Conservation (phyloP, 2,329 filamentous ascomycete species). For the Chaetomium sp. region DNA sequence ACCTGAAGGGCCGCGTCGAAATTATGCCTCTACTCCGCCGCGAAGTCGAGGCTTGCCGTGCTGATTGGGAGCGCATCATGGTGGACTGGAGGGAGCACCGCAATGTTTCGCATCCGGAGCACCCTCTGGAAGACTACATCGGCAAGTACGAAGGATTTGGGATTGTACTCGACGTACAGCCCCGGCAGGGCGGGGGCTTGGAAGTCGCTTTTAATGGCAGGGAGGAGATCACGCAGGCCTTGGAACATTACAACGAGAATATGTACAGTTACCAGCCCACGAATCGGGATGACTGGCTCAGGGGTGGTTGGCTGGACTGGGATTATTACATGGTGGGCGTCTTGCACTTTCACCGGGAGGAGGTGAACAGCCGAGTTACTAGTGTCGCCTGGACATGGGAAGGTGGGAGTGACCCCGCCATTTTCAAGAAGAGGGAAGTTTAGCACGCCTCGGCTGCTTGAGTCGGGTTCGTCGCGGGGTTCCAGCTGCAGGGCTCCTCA, state of each 20-base stretch:
- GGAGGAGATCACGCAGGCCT: neutral
- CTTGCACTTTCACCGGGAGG: neutral
- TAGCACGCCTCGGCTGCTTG: neutral
- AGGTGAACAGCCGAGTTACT: neutral
- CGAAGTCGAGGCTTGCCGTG: too few species aligned
- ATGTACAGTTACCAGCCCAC: neutral
- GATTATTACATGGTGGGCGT: neutral
- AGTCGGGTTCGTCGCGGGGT: too few species aligned
- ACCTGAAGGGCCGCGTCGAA: too few species aligned
- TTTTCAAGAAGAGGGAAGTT: neutral
- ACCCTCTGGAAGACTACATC: too few species aligned
- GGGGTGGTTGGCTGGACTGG: neutral
- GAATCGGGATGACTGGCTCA: neutral
- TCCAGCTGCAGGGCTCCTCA: too few species aligned
- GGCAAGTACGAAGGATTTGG: too few species aligned
- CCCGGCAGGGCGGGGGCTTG: too few species aligned
- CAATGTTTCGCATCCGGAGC: too few species aligned
- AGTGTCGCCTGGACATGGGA: neutral
- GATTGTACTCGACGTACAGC: too few species aligned
- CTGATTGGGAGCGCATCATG: too few species aligned
- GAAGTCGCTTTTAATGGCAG: neutral
- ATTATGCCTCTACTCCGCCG: too few species aligned
- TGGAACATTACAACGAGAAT: neutral
- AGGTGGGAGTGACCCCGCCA: neutral
- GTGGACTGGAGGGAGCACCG: too few species aligned